Base-by-base conservation (phyloP, 169 alveolate genomes). In the Besnoitia besnoiti region DNA sequence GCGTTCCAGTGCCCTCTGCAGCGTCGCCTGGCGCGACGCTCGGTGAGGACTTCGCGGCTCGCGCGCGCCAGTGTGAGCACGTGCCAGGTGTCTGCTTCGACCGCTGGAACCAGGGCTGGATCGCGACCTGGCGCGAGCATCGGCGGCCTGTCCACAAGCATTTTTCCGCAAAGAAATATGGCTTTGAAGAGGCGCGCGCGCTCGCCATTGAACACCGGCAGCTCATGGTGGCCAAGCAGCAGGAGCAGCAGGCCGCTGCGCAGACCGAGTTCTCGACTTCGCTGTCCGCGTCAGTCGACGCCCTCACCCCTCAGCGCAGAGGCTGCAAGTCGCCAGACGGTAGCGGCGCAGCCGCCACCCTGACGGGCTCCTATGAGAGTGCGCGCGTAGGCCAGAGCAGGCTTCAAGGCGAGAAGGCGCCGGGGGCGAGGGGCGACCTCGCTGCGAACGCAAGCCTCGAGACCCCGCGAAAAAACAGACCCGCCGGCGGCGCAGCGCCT, bases 51-150 rank as follows among this genome's bases (percentile, higher is more conserved):
- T 67, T 33, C 21, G 80, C 80, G 21, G 24, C 24, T 16, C 80
- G 80, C 8, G 80, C 89, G 10, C 12, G 73, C n/a, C 67, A 5
- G 40, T 82, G 89, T 46, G 51, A 49, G 33, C 89, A 49, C 27
- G 51, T 82, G 19, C 75, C 89, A 16, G 89, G 89, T n/a, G 89
- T 82, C 47, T 82, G 89, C 47, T 82, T 82, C 47, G 89, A 82
- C 75, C 40, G 51, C 47, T 82, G 89, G 89, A 82, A 82, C 75
- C 89, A 40, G 62, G 89, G 89, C 8, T 82, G 89, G 89, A 82
- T 82, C 42, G 89, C 89, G 16, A 82, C 89, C 30, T 82, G 89
- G 89, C 62, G 89, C n/a, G 75, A 82, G 76, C 75, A 27, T 10
- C 62, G 89, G 35, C 62, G 62, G 47, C 89, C 89, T 12, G 89